Evolutionary conservation across 352 stramenopile genomes (phyloP), one percentile per base, ranked within the genome.

Genomic region (Phytophthora quininea): DNA sequence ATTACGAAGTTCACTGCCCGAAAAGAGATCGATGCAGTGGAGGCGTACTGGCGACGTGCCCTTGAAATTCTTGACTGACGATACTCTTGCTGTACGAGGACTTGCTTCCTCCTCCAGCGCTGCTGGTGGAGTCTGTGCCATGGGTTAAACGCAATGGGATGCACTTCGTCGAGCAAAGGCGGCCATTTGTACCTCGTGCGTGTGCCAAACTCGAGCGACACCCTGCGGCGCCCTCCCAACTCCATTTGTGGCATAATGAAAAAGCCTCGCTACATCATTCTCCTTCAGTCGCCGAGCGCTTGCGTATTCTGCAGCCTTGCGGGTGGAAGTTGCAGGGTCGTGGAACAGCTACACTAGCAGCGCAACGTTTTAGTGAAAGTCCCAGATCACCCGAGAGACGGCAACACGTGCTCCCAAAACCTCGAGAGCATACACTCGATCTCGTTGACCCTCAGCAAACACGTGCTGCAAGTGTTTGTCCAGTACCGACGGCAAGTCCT

Each of bases 351-450:
- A 63, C 7, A 88, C 63, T 14, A 92, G 54, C 54, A 91, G 51
- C 42, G 61, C 59, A 43, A 81, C 46, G 53, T 92, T 92, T 19
- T 92, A 71, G 8, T 89, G 69, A 2, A 78, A 57, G 9, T 68
- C 64, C 84, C 84, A 92, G 43, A 92, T 90, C 58, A 80, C 82
- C 40, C 77, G 76, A 4, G 84, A 92, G 12, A 77, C 64, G 1
- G 91, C 54, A 0, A 87, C 75, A 48, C 90, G 74, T 1, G 76
- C 74, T 4, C 80, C 80, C 30, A 92, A 71, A 35, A 91, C 88
- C 48, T 91, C 82, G 45, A 89, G 68, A 9, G 74, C 84, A 31
- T 82, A 91, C 15, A 92, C 9, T 5, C 73, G 74, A 42, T 54
- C 62, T 5, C 61, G 49, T 14, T 58, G 32, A 32, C 58, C 49